Percentiles rank a stretch among this genome's conserved stretches.
These are phyloP conservation scores for Fusarium sublunatum DNA, from an alignment of 2,329 filamentous ascomycete genomes.

Conservation along the genomic window DNA sequence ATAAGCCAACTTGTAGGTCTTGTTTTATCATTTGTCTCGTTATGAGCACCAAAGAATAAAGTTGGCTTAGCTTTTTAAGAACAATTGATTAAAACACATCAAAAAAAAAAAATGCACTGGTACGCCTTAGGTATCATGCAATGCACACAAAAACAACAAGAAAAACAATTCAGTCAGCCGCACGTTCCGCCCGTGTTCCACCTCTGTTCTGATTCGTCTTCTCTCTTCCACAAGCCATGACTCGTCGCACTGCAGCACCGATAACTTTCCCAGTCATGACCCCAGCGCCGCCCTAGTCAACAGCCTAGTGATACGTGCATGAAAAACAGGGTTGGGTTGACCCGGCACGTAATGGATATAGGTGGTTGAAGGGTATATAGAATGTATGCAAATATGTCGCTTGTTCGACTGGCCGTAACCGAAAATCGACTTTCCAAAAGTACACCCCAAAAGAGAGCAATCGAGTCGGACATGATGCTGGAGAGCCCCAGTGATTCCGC, in stretches of 20 bases:
- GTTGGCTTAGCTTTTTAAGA: conserved; percentile 11
- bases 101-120: conserved; percentile 26
- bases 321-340: not conserved
- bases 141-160: conserved; percentile 20
- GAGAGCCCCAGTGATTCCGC: conserved; percentile 2
- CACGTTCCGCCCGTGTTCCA: conserved; percentile 20
- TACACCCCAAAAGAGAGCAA: conserved; percentile 11
- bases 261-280: conserved; percentile 1
- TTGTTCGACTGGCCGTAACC: conserved; percentile 9
- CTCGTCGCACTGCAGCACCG: conserved; percentile 16
- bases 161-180: conserved; percentile 22
- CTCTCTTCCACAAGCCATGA: conserved; percentile 23
- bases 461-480: not conserved
- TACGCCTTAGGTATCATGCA: conserved; percentile 43
- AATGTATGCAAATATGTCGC: conserved; percentile 10
- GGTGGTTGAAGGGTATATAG: conserved; percentile 11
- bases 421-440: conserved; percentile 2
- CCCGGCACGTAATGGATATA: not conserved
- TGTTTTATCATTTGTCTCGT: conserved; percentile 32
- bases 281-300: conserved; percentile 8
- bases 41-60: conserved; percentile 20
- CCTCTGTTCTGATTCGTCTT: conserved; percentile 14
- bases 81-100: conserved; percentile 8
- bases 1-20: conserved; percentile 14
- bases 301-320: conserved; percentile 2